Base-by-base conservation (phyloP, 331 rosid genomes). In the Quercus tomentella region DNA sequence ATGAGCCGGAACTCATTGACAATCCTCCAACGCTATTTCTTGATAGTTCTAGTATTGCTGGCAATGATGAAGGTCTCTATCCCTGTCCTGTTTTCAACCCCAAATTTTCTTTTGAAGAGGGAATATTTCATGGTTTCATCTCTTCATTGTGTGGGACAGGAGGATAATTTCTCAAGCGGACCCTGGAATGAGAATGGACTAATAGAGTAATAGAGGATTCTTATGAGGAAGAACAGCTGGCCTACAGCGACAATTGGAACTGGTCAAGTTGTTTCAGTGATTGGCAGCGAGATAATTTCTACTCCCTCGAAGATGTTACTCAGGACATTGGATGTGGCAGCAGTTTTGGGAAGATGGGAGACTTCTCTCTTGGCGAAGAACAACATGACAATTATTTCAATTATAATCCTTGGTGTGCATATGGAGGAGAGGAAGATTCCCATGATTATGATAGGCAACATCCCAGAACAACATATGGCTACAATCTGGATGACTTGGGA, bases 371-470 rank as follows among this genome's bases (percentile, higher is more conserved):
- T 55, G 54, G 66, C 21, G 62, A 71, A 52, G 81, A 80, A 31
- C 16, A 57, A 25, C 16, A 57, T 17, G 63, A 51, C 8, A 25
- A 18, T 6, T 23, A 16, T 62, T 33, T 22, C 70, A 45, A 33
- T 33, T 75, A 63, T 18, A 52, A 62, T 70, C 31, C 72, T 58
- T 84, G 83, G 91, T 22, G 55, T 26, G 79, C 25, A 8, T 16
- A 17, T 56, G 80, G 73, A 52, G 77, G 49, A 21, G 74, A 80
- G 52, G 71, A 75, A 20, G 68, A 76, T 23, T 25, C 35, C 21
- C 20, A 52, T 2, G 67, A 56, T 52, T 20, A 73, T 9, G 25
- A 22, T 37, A 74, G 16, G 60, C 82, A 80, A 23, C 84, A 80
- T 57, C 20, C 78, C 9, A 70, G 41, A 70, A 15, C 51, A 23